Evolutionary conservation across 2,329 filamentous ascomycete species (phyloP), one percentile per base, ranked within the genome.

Genomic region (Fusarium sp.): DNA sequence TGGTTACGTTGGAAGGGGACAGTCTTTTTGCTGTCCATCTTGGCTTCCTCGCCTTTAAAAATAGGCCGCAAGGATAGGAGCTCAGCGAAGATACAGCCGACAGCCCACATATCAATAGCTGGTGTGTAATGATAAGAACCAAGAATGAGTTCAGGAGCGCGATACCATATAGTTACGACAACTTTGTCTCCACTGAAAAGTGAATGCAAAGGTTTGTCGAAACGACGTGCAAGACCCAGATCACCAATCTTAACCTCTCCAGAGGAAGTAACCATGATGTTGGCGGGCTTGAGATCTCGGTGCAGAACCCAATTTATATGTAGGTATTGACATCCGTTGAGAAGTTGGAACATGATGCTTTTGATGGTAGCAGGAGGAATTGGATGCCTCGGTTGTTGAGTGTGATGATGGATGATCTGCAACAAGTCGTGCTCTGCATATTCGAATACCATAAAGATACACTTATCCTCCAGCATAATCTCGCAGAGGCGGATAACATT

Each of bases 361-460:
- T 95, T 95, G 76, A 99, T 91, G 61, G 93, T 97, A 23, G 89
- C 84, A 1, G 95, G 91, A 1, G 95, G 94, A 60, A 99, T 97
- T 7, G 93, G 91, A 71, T 96, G 92, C 25, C 94, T 87, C 27
- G 93, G 90, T 59, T 94, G 91, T 77, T 97, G 91, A 2, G 92
- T 97, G 79, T 99, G 96, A 77, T 98, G 94, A 77, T 99, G 96
- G 71, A 99, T 97, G 77, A 99, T 98, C 78, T 99, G 96, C 6
- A 99, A 84, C 37, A 99, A 82, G 79, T 99, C 96, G 78, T 99
- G 96, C 80, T 99, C 96, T 71, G 96, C 96, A 78, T 97, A 99
- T 79, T 98, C 96, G 73, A 99, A 98, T 3, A 99, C 94, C 92
- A 99, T 99, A 81, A 94, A 99, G 78, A 99, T 98, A 82, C 94